A percentile compares a stretch with the other conserved stretches of the same genome.
phyloP scores from a whole-genome alignment of 495 filamentous ascomycete species.

The Penicillium odoratum region DNA sequence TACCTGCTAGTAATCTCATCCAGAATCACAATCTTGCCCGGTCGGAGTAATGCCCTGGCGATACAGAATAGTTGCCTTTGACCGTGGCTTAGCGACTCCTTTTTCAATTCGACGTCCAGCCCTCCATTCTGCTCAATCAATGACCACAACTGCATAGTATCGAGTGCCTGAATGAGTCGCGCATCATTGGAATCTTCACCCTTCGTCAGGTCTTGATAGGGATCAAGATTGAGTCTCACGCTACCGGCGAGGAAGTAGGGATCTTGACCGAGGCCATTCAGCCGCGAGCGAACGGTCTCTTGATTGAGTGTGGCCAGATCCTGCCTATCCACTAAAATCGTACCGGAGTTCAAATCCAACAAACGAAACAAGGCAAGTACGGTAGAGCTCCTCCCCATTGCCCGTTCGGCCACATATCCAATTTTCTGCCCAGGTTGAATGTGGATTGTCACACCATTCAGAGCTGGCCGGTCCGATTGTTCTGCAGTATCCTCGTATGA shows the following conservation, averaged over 20 bases:
- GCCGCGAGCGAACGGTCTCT: slow-evolving; percentile 48
- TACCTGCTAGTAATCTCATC: slow-evolving; percentile 50
- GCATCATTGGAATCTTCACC: slow-evolving; percentile 14
- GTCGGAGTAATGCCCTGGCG: slow-evolving; percentile 53
- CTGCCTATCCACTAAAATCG: slow-evolving; percentile 54
- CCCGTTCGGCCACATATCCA: slow-evolving; percentile 42
- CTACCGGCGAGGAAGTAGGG: slow-evolving; percentile 59
- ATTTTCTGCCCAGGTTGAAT: slow-evolving; percentile 53
- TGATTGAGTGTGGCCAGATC: slow-evolving; percentile 52
- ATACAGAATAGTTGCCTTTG: slow-evolving; percentile 62
- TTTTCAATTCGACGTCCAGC: slow-evolving; percentile 47
- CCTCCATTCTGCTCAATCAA: background rate
- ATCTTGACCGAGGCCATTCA: slow-evolving; percentile 59
- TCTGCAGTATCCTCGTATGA: slow-evolving; percentile 51
- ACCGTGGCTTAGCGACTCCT: slow-evolving; percentile 50
- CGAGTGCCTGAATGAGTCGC: slow-evolving; percentile 43
- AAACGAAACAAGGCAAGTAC: slow-evolving; percentile 58
- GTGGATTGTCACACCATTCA: slow-evolving; percentile 44
- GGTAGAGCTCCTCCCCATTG: slow-evolving; percentile 61
- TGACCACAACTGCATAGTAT: slow-evolving; percentile 33
- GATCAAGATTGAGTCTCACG: slow-evolving; percentile 56
- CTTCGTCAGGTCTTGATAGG: slow-evolving; percentile 11
- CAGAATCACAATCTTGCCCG: slow-evolving; percentile 40
- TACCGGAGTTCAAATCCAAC: slow-evolving; percentile 47
- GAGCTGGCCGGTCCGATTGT: slow-evolving; percentile 18